Base-by-base conservation (phyloP, 176 grass and related monocot species). In the Aechmea fasciata region DNA sequence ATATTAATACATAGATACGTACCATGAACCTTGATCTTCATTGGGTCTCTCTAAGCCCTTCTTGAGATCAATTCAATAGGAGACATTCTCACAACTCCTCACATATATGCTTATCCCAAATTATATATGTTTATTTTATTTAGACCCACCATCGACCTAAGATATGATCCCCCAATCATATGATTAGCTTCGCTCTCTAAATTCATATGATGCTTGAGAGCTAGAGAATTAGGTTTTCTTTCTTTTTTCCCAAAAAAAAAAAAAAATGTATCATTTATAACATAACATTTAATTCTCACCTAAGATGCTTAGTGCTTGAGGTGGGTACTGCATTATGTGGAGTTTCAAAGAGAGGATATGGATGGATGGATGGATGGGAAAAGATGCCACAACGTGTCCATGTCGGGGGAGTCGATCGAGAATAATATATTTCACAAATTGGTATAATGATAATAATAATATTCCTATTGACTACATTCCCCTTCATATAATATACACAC, bases 51-150 rank as follows among this genome's bases (percentile, higher is more conserved):
- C 19, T 14, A 2, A 9, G n/a, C 55, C 55, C 55, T 59, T 20
- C 10, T 14, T 17, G 15, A 11, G n/a, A 59, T 57, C 18, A 18
- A 18, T 15, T 57, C 71, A 75, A 49, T n/a, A 26, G 71, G 75
- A 80, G 79, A 83, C 87, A 90, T 49, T 77, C 65, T 72, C 83
- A 90, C 79, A 90, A 83, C 74, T 59, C 83, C 83, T 85, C 83
- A 85, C 83, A 85, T n/a, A n/a, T n/a, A n/a, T 90, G 83, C 69
- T 41, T 47, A 47, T 49, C 11, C 24, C 14, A 47, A 41, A 52
- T 83, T 13, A 18, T n/a, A n/a, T n/a, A n/a, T 85, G 75, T 73
- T 33, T 33, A 33, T 33, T 33, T 33, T 33, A 6, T 68, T 80
- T 48, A 49, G 51, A 63, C 72, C 70, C 80, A 83, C 85, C 68